These are phyloP conservation scores for Wakefieldia striispora DNA, from an alignment of 768 basidiomycete genomes.

Conservation along the genomic window DNA sequence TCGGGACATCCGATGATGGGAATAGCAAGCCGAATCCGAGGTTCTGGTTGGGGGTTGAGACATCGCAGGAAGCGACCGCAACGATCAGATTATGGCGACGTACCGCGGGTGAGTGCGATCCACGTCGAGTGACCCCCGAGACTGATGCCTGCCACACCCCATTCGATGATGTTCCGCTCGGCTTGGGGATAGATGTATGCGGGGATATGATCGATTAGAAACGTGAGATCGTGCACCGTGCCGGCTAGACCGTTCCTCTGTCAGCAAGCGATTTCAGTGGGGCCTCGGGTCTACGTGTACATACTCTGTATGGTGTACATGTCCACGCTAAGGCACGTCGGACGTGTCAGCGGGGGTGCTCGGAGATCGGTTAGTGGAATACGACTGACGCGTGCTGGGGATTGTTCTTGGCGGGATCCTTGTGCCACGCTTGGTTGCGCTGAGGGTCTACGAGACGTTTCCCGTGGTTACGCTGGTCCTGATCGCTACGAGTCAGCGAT, in stretches of 20 bases:
- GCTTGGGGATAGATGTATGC: slow-evolving; percentile 68
- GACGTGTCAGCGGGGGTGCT: slow-evolving; percentile 1
- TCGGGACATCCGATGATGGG: slow-evolving; percentile 73
- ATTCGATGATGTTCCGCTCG: slow-evolving; percentile 60
- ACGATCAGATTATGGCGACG: background rate
- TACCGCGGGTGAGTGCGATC: slow-evolving; percentile 57
- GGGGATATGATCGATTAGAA: slow-evolving; percentile 78
- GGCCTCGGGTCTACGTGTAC: background rate
- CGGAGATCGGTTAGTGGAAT: background rate
- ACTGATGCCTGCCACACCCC: slow-evolving; percentile 73
- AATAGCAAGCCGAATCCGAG: slow-evolving; percentile 44
- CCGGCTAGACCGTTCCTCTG: slow-evolving; percentile 37
- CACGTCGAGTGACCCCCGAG: slow-evolving; percentile 86
- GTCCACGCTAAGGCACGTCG: slow-evolving; percentile 18
- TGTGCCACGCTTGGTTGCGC: slow-evolving; percentile 26
- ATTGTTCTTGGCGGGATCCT: slow-evolving; percentile 22
- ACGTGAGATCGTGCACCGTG: slow-evolving; percentile 72
- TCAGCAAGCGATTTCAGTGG: slow-evolving; percentile 1
- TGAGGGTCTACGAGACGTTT: slow-evolving; percentile 22
- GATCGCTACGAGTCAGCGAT: background rate
- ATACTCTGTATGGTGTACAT: slow-evolving; percentile 34
- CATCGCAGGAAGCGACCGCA: background rate
- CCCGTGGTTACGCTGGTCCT: slow-evolving; percentile 35
- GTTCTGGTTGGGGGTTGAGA: slow-evolving; percentile 32
- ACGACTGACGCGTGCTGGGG: slow-evolving; percentile 29